Conservation (phyloP, 2,329 filamentous ascomycete species). For the Fusarium azukiicola region DNA sequence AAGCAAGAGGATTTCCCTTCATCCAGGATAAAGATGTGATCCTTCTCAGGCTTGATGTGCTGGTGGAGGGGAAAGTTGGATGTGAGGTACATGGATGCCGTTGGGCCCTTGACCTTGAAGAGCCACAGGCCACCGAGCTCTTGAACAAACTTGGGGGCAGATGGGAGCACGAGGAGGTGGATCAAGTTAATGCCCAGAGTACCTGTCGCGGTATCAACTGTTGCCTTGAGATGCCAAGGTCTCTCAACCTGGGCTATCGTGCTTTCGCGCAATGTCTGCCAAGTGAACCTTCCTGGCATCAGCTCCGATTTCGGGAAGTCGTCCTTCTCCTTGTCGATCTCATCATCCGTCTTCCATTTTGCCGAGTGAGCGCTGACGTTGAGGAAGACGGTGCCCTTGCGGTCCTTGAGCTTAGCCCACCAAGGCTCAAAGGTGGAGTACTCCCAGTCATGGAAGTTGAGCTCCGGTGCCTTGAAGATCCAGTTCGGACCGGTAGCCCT, state of each 20-base stretch:
- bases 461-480: slow-evolving; percentile 7
- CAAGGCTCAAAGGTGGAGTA: neutral
- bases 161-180: too few relatives aligned
- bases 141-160: too few relatives aligned
- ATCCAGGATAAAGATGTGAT: too few relatives aligned
- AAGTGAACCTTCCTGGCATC: neutral
- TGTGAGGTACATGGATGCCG: neutral
- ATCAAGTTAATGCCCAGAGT: neutral
- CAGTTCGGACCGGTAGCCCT: fast-evolving
- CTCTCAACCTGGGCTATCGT: too few relatives aligned
- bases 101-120: neutral
- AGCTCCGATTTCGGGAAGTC: too few relatives aligned
- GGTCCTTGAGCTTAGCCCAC: neutral
- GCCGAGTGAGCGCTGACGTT: neutral
- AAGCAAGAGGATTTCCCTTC: too few relatives aligned
- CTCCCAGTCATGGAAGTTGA: too few relatives aligned
- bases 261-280: neutral
- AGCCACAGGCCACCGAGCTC: neutral
- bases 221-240: neutral
- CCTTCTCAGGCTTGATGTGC: neutral
- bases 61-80: neutral
- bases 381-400: neutral
- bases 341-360: too few relatives aligned
- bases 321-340: too few relatives aligned
- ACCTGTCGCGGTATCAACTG: too few relatives aligned